Evolutionary conservation across 768 basidiomycete genomes (phyloP).

Genomic region (Lanmaoa rubissima): DNA sequence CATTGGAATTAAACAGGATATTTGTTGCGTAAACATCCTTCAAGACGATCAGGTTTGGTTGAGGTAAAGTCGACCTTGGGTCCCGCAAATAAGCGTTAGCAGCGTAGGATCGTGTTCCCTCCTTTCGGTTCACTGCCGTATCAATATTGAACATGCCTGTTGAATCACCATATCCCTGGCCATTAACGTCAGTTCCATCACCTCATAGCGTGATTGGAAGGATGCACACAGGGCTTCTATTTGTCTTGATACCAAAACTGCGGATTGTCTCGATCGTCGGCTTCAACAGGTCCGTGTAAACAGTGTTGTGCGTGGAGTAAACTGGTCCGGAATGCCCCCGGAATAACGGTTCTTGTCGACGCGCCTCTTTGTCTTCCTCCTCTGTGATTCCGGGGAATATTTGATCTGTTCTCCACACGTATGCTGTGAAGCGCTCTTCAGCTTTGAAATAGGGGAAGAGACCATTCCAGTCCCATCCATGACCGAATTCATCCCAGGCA

Average conservation of each 20-base stretch:
- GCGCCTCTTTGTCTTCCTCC: constrained; percentile 11
- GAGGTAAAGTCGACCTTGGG: constrained; percentile 8
- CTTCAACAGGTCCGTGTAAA: constrained; percentile 14
- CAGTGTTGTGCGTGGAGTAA: constrained; percentile 13
- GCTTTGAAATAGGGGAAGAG: constrained; percentile 19
- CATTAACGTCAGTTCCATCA: background rate
- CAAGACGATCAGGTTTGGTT: constrained; percentile 10
- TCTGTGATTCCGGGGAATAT: constrained; percentile 14
- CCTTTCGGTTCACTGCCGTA: constrained; percentile 12
- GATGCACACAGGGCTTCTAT: constrained; percentile 9
- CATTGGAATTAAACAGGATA: constrained; percentile 7
- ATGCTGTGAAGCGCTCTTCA: constrained; percentile 8
- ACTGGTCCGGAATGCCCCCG: constrained; percentile 13
- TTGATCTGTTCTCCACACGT: constrained; percentile 9
- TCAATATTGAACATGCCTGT: constrained; percentile 22
- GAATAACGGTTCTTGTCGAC: constrained; percentile 6
- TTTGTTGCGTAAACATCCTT: constrained; percentile 9
- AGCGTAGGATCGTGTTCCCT: constrained; percentile 18
- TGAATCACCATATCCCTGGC: constrained; percentile 12
- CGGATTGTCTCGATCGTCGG: constrained; percentile 11
- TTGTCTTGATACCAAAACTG: constrained; percentile 14
- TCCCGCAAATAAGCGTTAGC: constrained; percentile 16
- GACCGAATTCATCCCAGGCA: constrained; percentile 16
- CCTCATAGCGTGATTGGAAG: background rate
- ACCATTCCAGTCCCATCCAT: constrained; percentile 16